Conservation (phyloP, 805 yeast species). For the Saccharomycopsis sp. region DNA sequence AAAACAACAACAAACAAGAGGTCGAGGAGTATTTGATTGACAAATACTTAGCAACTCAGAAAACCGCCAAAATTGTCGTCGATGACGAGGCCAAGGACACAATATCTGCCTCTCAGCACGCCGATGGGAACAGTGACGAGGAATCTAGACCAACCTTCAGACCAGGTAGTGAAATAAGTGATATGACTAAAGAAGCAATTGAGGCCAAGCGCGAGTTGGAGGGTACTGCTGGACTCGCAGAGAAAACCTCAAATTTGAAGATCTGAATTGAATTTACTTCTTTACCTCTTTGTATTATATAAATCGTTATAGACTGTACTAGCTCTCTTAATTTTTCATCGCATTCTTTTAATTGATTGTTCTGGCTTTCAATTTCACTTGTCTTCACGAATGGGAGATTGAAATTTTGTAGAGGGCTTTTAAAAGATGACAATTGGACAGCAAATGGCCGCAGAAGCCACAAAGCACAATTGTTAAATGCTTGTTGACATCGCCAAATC, state of each 20-base stretch:
- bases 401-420: no score
- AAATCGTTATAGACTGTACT: neutral
- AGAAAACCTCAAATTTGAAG: slow-evolving; percentile 27
- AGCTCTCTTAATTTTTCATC: no score
- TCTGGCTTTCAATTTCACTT: no score
- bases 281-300: neutral
- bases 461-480: no score
- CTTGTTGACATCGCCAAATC: no score
- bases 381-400: no score
- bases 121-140: neutral
- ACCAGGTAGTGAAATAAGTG: slow-evolving; percentile 47
- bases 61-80: slow-evolving; percentile 43
- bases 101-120: slow-evolving; percentile 28
- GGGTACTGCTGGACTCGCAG: slow-evolving; percentile 19
- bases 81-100: slow-evolving; percentile 26
- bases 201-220: slow-evolving; percentile 32
- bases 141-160: slow-evolving; percentile 21
- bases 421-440: no score
- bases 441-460: no score
- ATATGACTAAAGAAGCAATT: slow-evolving; percentile 40
- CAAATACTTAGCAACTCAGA: slow-evolving; percentile 64
- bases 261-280: slow-evolving; percentile 15
- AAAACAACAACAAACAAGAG: slow-evolving; percentile 63
- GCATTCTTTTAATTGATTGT: no score
- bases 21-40: slow-evolving; percentile 72